Percentiles rank a stretch among this genome's conserved stretches.
phyloP scores from a whole-genome alignment of 148 eudicot species.

The Camellia granthamiana region DNA sequence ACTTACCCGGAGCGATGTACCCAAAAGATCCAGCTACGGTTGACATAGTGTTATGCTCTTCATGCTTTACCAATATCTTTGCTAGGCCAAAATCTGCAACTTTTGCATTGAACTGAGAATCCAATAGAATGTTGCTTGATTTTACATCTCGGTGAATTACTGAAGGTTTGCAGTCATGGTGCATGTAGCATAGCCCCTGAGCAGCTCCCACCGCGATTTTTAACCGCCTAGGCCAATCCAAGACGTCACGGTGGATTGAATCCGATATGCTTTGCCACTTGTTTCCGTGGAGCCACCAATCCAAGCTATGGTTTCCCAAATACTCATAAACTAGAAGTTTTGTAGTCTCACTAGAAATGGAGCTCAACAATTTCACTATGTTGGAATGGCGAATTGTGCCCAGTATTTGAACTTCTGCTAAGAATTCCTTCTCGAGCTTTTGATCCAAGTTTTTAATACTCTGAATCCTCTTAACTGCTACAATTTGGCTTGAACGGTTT shows the following conservation, averaged over 20 bases:
- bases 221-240: slow-evolving; percentile 42
- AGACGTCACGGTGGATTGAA: slow-evolving; percentile 14
- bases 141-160: slow-evolving; percentile 38
- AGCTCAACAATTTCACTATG: slow-evolving; percentile 38
- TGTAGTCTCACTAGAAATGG: slow-evolving; percentile 27
- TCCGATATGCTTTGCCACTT: slow-evolving; percentile 1
- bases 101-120: slow-evolving; percentile 35
- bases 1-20: slow-evolving; percentile 42
- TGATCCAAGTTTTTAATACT: slow-evolving; percentile 22
- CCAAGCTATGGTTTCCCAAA: slow-evolving; percentile 35
- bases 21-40: slow-evolving; percentile 43
- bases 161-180: slow-evolving; percentile 33
- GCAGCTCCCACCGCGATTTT: slow-evolving; percentile 39
- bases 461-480: slow-evolving; percentile 40
- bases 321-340: slow-evolving; percentile 41
- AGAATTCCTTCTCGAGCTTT: slow-evolving; percentile 32
- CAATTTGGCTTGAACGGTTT: slow-evolving; percentile 18
- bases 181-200: slow-evolving; percentile 39
- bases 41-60: slow-evolving; percentile 30
- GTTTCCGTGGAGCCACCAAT: slow-evolving; percentile 35
- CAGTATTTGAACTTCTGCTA: slow-evolving; percentile 33
- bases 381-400: slow-evolving; percentile 33
- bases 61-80: slow-evolving; percentile 22
- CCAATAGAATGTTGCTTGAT: slow-evolving; percentile 36
- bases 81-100: slow-evolving; percentile 47